phyloP scores from a whole-genome alignment of 2,329 filamentous ascomycete species.

The Hymenoscyphus albidus region DNA sequence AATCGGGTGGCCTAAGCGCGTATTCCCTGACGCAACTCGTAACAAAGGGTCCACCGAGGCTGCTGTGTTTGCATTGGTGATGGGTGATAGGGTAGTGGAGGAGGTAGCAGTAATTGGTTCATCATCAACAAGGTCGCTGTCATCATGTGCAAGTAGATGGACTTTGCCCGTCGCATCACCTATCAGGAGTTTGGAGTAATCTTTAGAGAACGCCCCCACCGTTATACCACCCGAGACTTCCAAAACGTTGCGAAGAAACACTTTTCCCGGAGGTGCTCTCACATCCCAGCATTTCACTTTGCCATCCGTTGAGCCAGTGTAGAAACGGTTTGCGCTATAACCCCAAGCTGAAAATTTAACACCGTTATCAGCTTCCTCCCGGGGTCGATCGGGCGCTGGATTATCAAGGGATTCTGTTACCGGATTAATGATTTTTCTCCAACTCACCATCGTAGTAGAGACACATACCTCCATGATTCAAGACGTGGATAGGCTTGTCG shows the following conservation, averaged over 20 bases:
- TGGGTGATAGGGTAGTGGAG: background rate
- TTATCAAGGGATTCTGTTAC: slow-evolving; percentile 30
- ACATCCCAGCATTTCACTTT: slow-evolving; percentile 62
- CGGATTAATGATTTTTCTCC: background rate
- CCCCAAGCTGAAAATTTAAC: slow-evolving; percentile 64
- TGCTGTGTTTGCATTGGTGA: background rate
- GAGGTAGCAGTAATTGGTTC: slow-evolving; percentile 7
- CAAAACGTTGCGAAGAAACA: slow-evolving; percentile 50
- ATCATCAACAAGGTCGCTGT: slow-evolving; percentile 33
- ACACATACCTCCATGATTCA: slow-evolving; percentile 45
- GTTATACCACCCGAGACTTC: slow-evolving; percentile 54
- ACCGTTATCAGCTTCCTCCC: slow-evolving; percentile 55
- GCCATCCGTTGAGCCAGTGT: slow-evolving; percentile 62
- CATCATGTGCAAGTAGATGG: slow-evolving; percentile 50
- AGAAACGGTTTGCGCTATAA: slow-evolving; percentile 52
- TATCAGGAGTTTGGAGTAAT: slow-evolving; percentile 51
- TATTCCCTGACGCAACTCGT: background rate
- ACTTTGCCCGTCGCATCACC: slow-evolving; percentile 60
- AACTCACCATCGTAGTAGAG: background rate
- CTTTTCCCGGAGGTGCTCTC: slow-evolving; percentile 39
- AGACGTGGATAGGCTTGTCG: slow-evolving; percentile 53
- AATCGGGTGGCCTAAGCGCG: background rate
- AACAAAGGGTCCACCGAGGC: background rate
- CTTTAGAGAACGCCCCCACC: slow-evolving; percentile 55
- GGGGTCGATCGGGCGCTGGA: slow-evolving; percentile 29